These are phyloP conservation scores for Marasmius tenuissimus DNA, from an alignment of 1,284 basidiomycete species.

Conservation along the genomic window DNA sequence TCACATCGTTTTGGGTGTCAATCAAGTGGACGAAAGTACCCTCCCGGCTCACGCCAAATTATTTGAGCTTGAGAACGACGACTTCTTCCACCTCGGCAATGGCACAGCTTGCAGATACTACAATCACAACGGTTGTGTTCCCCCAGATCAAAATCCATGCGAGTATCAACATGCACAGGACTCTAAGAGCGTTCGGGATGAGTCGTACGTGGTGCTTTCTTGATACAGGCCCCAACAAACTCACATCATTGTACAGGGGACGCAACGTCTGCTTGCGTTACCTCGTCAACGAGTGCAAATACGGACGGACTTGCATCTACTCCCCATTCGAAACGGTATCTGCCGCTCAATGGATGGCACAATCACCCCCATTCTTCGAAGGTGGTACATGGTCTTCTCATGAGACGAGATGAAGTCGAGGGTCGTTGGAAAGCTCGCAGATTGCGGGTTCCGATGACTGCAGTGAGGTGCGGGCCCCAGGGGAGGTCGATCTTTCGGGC, in stretches of 20 bases:
- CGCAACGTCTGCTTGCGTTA: constrained; percentile 39
- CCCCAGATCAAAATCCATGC: constrained; percentile 33
- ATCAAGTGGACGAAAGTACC: too few species aligned
- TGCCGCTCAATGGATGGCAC: constrained; percentile 13
- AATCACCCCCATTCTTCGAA: background rate
- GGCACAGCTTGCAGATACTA: constrained; percentile 51
- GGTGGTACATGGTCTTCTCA: background rate
- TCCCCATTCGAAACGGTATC: constrained; percentile 32
- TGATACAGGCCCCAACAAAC: background rate
- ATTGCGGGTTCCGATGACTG: background rate
- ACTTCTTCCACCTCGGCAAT: constrained; percentile 49
- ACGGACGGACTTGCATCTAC: constrained; percentile 33
- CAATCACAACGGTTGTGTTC: constrained; percentile 46
- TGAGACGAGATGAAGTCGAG: background rate
- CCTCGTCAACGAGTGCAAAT: constrained; percentile 35
- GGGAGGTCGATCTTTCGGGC: too few species aligned
- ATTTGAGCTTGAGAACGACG: constrained; percentile 19
- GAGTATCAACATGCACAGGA: constrained; percentile 48
- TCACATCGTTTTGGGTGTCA: too few species aligned
- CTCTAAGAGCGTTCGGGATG: constrained; percentile 50
- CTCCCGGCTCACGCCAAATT: too few species aligned
- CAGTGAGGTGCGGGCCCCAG: too few species aligned
- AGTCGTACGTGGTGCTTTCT: constrained; percentile 35
- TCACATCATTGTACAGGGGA: constrained; percentile 26
- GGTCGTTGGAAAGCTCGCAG: background rate